Base-by-base conservation (phyloP, 2,329 filamentous ascomycete genomes). In the Scorias spongiosa region DNA sequence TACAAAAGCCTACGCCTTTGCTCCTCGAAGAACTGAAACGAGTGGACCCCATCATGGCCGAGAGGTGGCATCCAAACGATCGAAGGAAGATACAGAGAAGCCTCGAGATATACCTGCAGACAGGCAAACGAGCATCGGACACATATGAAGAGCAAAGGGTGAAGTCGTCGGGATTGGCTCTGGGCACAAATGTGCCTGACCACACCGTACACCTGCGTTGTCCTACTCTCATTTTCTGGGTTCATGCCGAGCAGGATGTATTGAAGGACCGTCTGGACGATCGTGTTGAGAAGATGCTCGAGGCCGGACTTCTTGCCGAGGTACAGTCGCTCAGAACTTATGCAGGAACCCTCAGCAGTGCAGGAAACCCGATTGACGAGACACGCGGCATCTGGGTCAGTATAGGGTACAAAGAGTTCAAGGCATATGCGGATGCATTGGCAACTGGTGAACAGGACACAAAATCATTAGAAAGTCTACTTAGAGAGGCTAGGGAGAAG, bases 381-480 rank as follows among this genome's bases (percentile, higher is more conserved):
- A 83, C 76, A 1, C 78, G 80, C 43, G 93, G 91, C 0, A 93
- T 98, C 38, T 98, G 89, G 87, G 83, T 93, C 43, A 91, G 88
- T 1, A 98, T 98, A 48, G 91, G 91, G 1, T 95, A 87, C 64
- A 95, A 93, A 59, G 86, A 98, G 57, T 82, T 96, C 57, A 74
- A 83, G 45, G 71, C 76, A 0, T 94, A 87, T 55, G 65, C 88
- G 17, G 36, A 48, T 10, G 62, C 60, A 4, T 48, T 64, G 2
- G 14, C 48, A 26, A 38, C 41, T 26, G 44, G 47, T 2, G 53
- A 63, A 50, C 48, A 60, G 55, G 42, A 44, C 39, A 55, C 45
- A 18, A 29, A 46, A 37, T 67, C 74, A 3, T 62, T 83, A 1
- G 68, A 73, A 15, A 66, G 67, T 14, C 60, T 87, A 11, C 78